Percentiles rank a stretch among this genome's conserved stretches.
These are phyloP conservation scores for Sungouiozyma intestinalis DNA, from an alignment of 805 yeast genomes.

Conservation along the genomic window DNA sequence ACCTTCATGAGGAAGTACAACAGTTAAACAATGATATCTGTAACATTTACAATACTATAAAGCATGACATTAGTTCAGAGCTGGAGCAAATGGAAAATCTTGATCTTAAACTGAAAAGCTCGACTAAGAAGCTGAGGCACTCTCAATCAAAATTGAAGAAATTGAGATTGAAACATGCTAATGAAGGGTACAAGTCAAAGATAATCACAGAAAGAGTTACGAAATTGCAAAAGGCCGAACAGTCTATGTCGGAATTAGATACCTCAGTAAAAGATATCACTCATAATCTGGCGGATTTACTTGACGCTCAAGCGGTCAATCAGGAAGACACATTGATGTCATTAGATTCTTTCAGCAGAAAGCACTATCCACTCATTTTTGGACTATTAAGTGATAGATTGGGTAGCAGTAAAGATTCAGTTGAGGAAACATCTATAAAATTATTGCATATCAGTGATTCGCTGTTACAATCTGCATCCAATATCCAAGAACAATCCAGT, in stretches of 20 bases:
- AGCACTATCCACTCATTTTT: constrained; percentile 36
- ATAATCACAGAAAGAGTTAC: constrained; percentile 6
- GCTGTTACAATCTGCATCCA: background rate
- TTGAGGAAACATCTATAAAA: constrained; percentile 8
- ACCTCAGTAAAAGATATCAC: background rate
- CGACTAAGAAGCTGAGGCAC: constrained; percentile 16
- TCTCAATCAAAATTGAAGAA: constrained; percentile 9
- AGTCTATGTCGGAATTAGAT: constrained; percentile 7
- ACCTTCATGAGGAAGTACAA: constrained; percentile 14
- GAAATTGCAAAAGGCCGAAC: constrained; percentile 5
- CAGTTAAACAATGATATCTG: constrained; percentile 16
- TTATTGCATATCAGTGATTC: background rate
- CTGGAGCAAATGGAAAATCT: constrained; percentile 20
- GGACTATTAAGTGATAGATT: constrained; percentile 14
- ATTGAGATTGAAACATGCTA: constrained; percentile 9
- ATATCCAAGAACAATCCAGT: background rate
- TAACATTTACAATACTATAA: constrained; percentile 12
- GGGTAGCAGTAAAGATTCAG: constrained; percentile 11
- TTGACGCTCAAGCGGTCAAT: background rate
- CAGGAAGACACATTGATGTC: constrained; percentile 8
- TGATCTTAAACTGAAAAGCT: constrained; percentile 14
- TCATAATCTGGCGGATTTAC: background rate
- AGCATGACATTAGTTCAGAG: constrained; percentile 26
- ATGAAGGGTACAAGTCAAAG: constrained; percentile 5
- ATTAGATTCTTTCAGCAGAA: constrained; percentile 30